A percentile compares a stretch with the other conserved stretches of the same genome.
Evolutionary conservation across 192 early-diverging fungal genomes (phyloP).

Genomic region (Backusella parvicylindrica): DNA sequence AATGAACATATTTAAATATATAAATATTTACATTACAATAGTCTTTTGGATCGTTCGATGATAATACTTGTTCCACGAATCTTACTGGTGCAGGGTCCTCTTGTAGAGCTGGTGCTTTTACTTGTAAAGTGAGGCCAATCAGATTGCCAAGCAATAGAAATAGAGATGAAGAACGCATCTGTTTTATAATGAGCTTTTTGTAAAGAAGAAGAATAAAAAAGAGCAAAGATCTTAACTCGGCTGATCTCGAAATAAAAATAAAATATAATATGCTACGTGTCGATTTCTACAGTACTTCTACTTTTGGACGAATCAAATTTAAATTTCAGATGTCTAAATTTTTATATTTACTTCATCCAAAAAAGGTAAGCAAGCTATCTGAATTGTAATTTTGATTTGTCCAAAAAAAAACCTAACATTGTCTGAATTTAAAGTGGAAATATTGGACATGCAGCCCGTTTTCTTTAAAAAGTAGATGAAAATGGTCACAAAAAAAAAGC

Average conservation of each 20-base stretch:
- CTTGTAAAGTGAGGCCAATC: neutral
- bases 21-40: slow-evolving; percentile 3
- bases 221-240: neutral
- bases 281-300: too few species aligned
- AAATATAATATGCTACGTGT: neutral
- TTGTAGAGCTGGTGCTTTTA: neutral
- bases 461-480: neutral
- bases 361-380: too few species aligned
- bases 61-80: neutral
- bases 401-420: too few species aligned
- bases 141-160: neutral
- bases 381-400: too few species aligned
- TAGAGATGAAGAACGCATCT: neutral
- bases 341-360: too few species aligned
- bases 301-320: too few species aligned
- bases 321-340: too few species aligned
- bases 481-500: neutral
- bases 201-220: neutral
- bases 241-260: neutral
- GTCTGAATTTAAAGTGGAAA: too few species aligned
- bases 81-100: neutral
- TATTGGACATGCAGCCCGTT: neutral
- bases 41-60: neutral
- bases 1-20: too few species aligned
- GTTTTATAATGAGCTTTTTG: neutral